phyloP scores from a whole-genome alignment of 345 rosid genomes.

The Citrus mangshanensis region DNA sequence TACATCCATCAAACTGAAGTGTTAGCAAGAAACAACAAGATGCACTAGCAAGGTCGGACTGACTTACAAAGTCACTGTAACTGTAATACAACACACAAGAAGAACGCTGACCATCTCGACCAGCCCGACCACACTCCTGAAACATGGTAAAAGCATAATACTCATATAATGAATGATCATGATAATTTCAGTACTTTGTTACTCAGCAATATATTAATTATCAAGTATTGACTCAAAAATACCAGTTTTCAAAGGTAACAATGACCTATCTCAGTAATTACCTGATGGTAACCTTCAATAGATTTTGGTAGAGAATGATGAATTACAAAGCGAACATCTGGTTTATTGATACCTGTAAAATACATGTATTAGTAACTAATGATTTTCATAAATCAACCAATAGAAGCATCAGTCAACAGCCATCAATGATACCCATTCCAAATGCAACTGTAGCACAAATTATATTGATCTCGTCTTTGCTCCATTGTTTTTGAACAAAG shows the following conservation, averaged over 20 bases:
- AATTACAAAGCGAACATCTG: conserved; percentile 98
- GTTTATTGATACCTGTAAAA: conserved; percentile 94
- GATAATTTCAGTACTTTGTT: background rate
- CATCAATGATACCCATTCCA: conserved; percentile 83
- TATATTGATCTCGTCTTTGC: conserved; percentile 95
- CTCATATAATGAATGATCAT: background rate
- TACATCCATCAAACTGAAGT: background rate
- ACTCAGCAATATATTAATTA: background rate
- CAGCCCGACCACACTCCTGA: conserved; percentile 99
- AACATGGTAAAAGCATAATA: conserved; percentile 17
- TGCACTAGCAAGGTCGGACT: conserved; percentile 3
- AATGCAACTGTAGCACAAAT: conserved; percentile 98
- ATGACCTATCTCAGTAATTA: conserved; percentile 19
- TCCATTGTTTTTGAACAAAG: conserved; percentile 89
- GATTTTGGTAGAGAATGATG: conserved; percentile 99
- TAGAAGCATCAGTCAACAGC: conserved; percentile 15
- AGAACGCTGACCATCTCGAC: conserved; percentile 90
- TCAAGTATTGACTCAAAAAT: background rate
- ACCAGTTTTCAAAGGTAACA: background rate
- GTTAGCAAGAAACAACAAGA: conserved; percentile 10
- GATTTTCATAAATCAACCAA: conserved; percentile 16
- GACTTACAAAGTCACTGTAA: conserved; percentile 92
- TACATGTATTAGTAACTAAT: conserved; percentile 7
- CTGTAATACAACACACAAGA: conserved; percentile 92
- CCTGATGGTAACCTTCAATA: conserved; percentile 99